These are phyloP conservation scores for Rhodotorula kratochvilovae DNA, from an alignment of 768 basidiomycete genomes.

Conservation along the genomic window DNA sequence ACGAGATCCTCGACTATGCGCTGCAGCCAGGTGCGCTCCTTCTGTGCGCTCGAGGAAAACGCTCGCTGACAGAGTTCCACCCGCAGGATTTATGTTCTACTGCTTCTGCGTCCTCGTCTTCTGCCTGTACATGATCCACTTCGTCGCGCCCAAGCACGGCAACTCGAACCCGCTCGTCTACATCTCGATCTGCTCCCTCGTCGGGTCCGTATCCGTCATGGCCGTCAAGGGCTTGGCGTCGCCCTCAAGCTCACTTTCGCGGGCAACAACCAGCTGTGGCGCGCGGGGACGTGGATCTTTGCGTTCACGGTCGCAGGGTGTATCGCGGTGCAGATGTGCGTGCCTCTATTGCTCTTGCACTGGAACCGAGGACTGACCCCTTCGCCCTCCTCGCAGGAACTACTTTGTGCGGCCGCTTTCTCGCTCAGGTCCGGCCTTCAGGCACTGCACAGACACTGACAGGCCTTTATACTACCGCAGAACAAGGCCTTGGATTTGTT, in stretches of 20 bases:
- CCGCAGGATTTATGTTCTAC: constrained; percentile 80
- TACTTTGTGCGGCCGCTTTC: no score
- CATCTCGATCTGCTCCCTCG: constrained; percentile 91
- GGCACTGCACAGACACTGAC: not conserved
- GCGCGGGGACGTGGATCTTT: constrained; percentile 94
- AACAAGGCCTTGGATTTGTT: constrained; percentile 34
- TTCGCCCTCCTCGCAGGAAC: no score
- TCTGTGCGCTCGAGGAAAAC: no score
- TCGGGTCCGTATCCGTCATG: constrained; percentile 97
- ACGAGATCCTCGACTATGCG: constrained; percentile 87
- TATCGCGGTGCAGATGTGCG: constrained; percentile 70
- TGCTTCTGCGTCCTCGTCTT: constrained; percentile 78
- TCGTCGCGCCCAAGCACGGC: constrained; percentile 76
- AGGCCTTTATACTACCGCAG: no score
- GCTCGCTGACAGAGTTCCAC: not conserved
- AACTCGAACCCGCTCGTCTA: constrained; percentile 84
- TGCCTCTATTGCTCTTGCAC: constrained; percentile 49
- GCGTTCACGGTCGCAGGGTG: constrained; percentile 73
- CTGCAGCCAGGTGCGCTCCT: constrained; percentile 84
- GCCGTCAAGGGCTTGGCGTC: constrained; percentile 97
- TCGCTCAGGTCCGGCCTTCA: no score
- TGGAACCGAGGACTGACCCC: no score
- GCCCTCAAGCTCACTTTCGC: constrained; percentile 89
- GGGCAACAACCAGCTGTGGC: constrained; percentile 91
- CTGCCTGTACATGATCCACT: constrained; percentile 78